Percentiles rank a stretch among this genome's conserved stretches.
Evolutionary conservation across 768 basidiomycete genomes (phyloP).

Genomic region (Russula earlei): DNA sequence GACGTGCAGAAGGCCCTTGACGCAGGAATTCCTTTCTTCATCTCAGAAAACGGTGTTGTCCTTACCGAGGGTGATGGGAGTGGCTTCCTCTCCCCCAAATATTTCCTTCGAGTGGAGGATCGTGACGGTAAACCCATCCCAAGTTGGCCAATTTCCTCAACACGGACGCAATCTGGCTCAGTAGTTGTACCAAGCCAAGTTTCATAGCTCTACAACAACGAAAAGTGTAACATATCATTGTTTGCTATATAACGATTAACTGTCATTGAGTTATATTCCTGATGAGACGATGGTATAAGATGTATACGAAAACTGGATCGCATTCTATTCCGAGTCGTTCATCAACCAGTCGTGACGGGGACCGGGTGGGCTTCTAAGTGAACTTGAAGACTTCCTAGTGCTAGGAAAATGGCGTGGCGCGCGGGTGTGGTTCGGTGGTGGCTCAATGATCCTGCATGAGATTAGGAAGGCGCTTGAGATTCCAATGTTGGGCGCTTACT

Average conservation of each 20-base stretch:
- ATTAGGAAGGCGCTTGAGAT: neutral
- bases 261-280: neutral
- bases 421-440: neutral
- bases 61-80: conserved; percentile 66
- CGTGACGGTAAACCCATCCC: conserved; percentile 26
- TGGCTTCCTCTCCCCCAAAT: conserved; percentile 52
- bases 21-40: conserved; percentile 61
- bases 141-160: conserved; percentile 21
- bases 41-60: conserved; percentile 84
- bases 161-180: neutral
- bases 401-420: neutral
- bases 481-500: conserved; percentile 1
- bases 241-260: neutral
- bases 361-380: neutral
- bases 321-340: conserved; percentile 15
- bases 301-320: neutral
- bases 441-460: conserved; percentile 5
- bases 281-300: neutral
- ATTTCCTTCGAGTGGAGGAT: conserved; percentile 63
- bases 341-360: conserved; percentile 12
- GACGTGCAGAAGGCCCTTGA: conserved; percentile 61
- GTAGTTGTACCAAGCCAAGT: neutral
- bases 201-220: neutral
- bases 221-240: too few species aligned
- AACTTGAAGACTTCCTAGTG: neutral